Evolutionary conservation across 176 grass and related monocot genomes (phyloP).

Genomic region (Paspalum notatum): DNA sequence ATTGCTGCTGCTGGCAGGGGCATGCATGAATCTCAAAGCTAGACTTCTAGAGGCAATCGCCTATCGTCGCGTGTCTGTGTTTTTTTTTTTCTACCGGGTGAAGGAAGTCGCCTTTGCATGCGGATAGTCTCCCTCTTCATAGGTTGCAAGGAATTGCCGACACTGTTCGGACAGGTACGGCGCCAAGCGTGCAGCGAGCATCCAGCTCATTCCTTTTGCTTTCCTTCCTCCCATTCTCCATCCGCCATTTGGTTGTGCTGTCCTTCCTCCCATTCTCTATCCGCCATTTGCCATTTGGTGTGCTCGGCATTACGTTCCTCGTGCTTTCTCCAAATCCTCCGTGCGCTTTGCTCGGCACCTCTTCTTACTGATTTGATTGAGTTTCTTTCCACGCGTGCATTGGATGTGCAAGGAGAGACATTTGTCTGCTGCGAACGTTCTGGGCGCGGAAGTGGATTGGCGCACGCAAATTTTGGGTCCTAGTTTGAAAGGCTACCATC

Average conservation of each 20-base stretch:
- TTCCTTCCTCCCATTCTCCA: not conserved
- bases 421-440: not conserved
- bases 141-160: not conserved
- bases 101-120: not conserved
- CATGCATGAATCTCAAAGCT: not conserved
- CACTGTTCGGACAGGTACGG: not conserved
- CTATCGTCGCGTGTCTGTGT: not conserved
- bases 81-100: not conserved
- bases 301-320: not conserved
- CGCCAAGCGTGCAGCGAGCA: not conserved
- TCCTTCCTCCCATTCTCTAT: not conserved
- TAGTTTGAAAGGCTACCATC: not conserved
- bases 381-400: not conserved
- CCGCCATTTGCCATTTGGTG: too few relatives aligned
- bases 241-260: constrained; percentile 11
- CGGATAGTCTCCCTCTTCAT: not conserved
- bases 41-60: not conserved
- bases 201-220: not conserved
- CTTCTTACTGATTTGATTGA: not conserved
- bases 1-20: too few relatives aligned
- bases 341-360: too few relatives aligned
- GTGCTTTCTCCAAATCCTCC: constrained; percentile 25
- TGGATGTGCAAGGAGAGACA: not conserved
- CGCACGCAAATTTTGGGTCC: constrained; percentile 8
- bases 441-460: not conserved